Percentiles rank a stretch among this genome's conserved stretches.
Evolutionary conservation across 306 rosid genomes (phyloP).

Genomic region (Quercus aquifolioides): DNA sequence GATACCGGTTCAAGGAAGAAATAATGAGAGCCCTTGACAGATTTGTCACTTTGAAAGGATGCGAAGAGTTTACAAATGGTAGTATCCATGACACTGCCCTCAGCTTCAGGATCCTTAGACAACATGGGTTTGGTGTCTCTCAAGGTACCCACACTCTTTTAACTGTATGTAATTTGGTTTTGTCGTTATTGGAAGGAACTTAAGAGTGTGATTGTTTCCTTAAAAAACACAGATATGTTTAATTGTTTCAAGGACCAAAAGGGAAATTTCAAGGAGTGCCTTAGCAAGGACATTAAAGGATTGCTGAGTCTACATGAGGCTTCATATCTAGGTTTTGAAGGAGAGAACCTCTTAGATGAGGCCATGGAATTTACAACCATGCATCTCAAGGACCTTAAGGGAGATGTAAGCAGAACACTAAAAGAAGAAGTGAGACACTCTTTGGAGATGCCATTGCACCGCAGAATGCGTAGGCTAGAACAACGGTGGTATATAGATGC

Average conservation of each 20-base stretch:
- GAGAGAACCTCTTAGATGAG: slow-evolving; percentile 43
- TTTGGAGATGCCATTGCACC: slow-evolving; percentile 50
- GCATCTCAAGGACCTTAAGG: slow-evolving; percentile 25
- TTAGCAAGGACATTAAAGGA: slow-evolving; percentile 36
- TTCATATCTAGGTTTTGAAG: slow-evolving; percentile 38
- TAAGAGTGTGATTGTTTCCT: background rate
- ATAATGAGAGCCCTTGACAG: slow-evolving; percentile 24
- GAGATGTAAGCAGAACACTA: background rate
- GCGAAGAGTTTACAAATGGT: background rate
- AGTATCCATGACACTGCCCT: slow-evolving; percentile 33
- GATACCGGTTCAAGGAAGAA: slow-evolving; percentile 33
- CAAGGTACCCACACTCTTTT: slow-evolving; percentile 24
- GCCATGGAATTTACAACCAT: slow-evolving; percentile 35
- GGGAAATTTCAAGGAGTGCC: slow-evolving; percentile 19
- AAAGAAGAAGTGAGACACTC: slow-evolving; percentile 36
- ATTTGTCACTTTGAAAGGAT: background rate
- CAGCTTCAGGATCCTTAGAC: slow-evolving; percentile 49
- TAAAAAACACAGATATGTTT: slow-evolving; percentile 38
- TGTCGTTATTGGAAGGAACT: too few species aligned
- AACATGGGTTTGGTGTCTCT: slow-evolving; percentile 30
- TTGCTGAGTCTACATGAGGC: slow-evolving; percentile 58
- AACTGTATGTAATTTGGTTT: too few species aligned
- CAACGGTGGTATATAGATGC: slow-evolving; percentile 46
- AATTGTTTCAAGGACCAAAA: slow-evolving; percentile 22
- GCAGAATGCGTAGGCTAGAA: slow-evolving; percentile 39